Evolutionary conservation across 495 filamentous ascomycete genomes (phyloP), one percentile per base, ranked within the genome.

Genomic region (Opeltia flavorubescens): DNA sequence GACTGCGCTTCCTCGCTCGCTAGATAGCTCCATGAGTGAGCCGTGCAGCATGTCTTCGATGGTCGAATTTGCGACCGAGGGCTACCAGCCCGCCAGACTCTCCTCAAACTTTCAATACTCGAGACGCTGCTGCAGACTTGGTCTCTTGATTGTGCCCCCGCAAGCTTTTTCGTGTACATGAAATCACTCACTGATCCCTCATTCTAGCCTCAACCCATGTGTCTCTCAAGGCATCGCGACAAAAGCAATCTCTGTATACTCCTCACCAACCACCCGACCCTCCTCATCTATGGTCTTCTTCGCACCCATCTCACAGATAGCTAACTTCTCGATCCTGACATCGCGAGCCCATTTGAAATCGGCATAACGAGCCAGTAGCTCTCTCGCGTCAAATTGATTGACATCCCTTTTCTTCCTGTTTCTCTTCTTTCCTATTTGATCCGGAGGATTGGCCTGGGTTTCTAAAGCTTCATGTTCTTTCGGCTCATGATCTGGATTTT

Each of bases 231-330:
- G 54, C 23, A 57, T 34, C 8, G 20, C 18, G 12, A 51, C 42
- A 25, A 34, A 47, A 21, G 61, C 62, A 44, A 74, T 53, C 43
- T 66, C 60, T 3, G 31, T 55, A 47, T 74, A 74, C 44, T 67
- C 58, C 53, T 70, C 65, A 17, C 67, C 59, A 18, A 71, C 43
- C 4, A 67, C 59, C 20, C 46, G 53, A 46, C 61, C 64, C 50
- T 62, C 43, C 6, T 49, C 61, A 1, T 41, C 38, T 11, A 67
- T 54, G 17, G 72, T 56, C 55, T 74, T 75, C 67, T 75, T 78
- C 33, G 84, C 83, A 1, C 84, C 84, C 84, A 89, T 88, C 61
- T 72, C 73, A 56, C 81, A 89, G 42, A 93, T 78, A 26, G 70
- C 76, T 6, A 93, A 57, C 30, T 66, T 74, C 44, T 83, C 75